phyloP scores from a whole-genome alignment of 768 basidiomycete species.

The Pleurotus salmoneostramineus region DNA sequence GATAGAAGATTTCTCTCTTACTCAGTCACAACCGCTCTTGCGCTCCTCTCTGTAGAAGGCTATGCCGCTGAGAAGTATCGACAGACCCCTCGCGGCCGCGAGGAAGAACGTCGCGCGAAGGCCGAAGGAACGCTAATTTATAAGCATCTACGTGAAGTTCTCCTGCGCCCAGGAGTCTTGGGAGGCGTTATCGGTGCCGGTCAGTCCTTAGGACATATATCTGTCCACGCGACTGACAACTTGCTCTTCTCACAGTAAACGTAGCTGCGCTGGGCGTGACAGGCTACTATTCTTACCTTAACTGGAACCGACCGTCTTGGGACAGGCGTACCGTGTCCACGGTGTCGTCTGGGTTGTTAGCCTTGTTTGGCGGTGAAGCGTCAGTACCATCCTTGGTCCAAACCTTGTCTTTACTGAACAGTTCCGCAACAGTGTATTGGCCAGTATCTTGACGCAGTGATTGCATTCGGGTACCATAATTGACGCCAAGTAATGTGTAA shows the following conservation, averaged over 20 bases:
- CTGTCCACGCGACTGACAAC: background rate
- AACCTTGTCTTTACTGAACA: background rate
- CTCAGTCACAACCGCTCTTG: conserved; percentile 49
- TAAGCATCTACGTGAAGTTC: conserved; percentile 46
- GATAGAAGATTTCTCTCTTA: conserved; percentile 52
- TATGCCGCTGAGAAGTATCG: conserved; percentile 58
- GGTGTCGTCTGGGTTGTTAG: conserved; percentile 52
- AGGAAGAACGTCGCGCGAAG: conserved; percentile 52
- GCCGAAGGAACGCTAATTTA: conserved; percentile 55
- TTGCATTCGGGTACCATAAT: too few species aligned
- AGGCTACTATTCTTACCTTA: conserved; percentile 58
- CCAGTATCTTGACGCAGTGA: too few species aligned
- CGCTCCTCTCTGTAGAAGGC: conserved; percentile 60
- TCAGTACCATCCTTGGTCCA: conserved; percentile 23
- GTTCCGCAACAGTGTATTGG: conserved; percentile 15
- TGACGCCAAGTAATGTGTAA: too few species aligned
- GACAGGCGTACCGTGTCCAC: conserved; percentile 58
- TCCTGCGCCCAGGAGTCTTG: conserved; percentile 62
- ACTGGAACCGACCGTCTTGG: conserved; percentile 67
- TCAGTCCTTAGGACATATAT: conserved; percentile 24
- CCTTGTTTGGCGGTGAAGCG: conserved; percentile 68
- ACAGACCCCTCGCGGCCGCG: conserved; percentile 53
- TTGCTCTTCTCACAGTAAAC: conserved; percentile 42
- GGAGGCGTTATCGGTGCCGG: conserved; percentile 61
- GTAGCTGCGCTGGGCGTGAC: conserved; percentile 56